Evolutionary conservation across 768 basidiomycete species (phyloP).

Genomic region (Coprinellus micaceus): DNA sequence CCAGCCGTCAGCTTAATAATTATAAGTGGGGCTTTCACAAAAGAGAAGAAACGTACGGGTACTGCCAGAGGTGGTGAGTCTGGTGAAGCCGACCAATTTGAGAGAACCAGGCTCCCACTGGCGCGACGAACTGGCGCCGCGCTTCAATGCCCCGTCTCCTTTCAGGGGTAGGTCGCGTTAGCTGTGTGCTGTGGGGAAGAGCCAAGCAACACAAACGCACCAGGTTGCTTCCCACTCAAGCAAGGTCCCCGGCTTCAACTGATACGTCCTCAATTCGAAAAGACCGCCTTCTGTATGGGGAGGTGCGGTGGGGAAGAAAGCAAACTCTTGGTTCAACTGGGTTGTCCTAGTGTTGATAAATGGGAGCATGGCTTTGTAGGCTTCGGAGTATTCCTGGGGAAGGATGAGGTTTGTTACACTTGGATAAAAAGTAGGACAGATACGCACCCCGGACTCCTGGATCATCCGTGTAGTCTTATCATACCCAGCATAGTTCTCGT

Average conservation of each 20-base stretch:
- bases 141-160: slow-evolving; percentile 96
- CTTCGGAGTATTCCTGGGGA: slow-evolving; percentile 60
- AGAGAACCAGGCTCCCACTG: slow-evolving; percentile 88
- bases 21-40: slow-evolving; percentile 7
- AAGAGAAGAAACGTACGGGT: slow-evolving; percentile 56
- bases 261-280: slow-evolving; percentile 90
- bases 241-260: slow-evolving; percentile 81
- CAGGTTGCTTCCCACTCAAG: slow-evolving; percentile 95
- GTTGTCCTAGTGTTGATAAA: slow-evolving; percentile 66
- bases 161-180: no score
- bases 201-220: slow-evolving; percentile 38
- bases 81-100: slow-evolving; percentile 80
- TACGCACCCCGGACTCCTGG: slow-evolving; percentile 58
- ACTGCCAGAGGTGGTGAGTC: slow-evolving; percentile 98
- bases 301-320: slow-evolving; percentile 88
- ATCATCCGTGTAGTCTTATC: slow-evolving; percentile 72
- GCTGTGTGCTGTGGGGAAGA: not conserved
- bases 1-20: no score
- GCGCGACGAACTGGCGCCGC: slow-evolving; percentile 78
- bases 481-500: slow-evolving; percentile 88
- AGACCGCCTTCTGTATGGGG: slow-evolving; percentile 85
- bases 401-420: not conserved
- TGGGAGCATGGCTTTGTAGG: slow-evolving; percentile 75
- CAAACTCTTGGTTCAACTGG: slow-evolving; percentile 91
- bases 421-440: not conserved